phyloP scores from a whole-genome alignment of 1,139 yeast genomes.

The Yamadazyma friedrichii region DNA sequence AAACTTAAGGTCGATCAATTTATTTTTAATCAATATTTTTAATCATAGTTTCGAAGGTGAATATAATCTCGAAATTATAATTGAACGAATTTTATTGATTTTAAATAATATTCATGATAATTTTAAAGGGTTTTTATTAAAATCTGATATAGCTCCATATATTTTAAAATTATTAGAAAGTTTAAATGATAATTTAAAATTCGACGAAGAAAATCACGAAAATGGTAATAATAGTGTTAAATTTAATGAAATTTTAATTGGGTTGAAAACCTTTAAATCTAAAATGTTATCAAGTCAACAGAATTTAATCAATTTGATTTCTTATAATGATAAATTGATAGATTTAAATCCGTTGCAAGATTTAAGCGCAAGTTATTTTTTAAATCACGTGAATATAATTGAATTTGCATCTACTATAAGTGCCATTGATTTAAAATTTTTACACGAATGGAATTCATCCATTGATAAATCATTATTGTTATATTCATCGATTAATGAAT shows the following conservation, averaged over 20 bases:
- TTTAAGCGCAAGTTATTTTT: slow-evolving; percentile 36
- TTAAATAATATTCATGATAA: slow-evolving; percentile 32
- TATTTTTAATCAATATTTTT: slow-evolving; percentile 23
- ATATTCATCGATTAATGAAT: slow-evolving; percentile 24
- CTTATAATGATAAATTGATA: slow-evolving; percentile 12
- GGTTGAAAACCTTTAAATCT: slow-evolving; percentile 25
- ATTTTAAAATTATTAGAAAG: slow-evolving; percentile 35
- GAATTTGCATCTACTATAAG: slow-evolving; percentile 57
- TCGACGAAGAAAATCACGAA: slow-evolving; percentile 3
- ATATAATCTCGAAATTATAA: slow-evolving; percentile 24
- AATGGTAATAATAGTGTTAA: neutral
- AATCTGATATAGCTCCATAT: slow-evolving; percentile 40
- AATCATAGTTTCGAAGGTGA: slow-evolving; percentile 21
- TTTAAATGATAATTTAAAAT: slow-evolving; percentile 15
- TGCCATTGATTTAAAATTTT: slow-evolving; percentile 56
- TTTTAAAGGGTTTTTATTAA: slow-evolving; percentile 40
- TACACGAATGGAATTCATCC: slow-evolving; percentile 73
- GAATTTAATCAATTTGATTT: slow-evolving; percentile 30
- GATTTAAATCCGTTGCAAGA: slow-evolving; percentile 30
- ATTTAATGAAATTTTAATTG: slow-evolving; percentile 3
- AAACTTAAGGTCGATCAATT: slow-evolving; percentile 41
- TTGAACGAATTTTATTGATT: slow-evolving; percentile 40
- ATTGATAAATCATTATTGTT: slow-evolving; percentile 44
- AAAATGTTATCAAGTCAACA: slow-evolving; percentile 38
- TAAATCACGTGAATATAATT: slow-evolving; percentile 42